A percentile compares a stretch with the other conserved stretches of the same genome.
phyloP scores from a whole-genome alignment of 2,329 filamentous ascomycete genomes.

The Penicillium sp. region DNA sequence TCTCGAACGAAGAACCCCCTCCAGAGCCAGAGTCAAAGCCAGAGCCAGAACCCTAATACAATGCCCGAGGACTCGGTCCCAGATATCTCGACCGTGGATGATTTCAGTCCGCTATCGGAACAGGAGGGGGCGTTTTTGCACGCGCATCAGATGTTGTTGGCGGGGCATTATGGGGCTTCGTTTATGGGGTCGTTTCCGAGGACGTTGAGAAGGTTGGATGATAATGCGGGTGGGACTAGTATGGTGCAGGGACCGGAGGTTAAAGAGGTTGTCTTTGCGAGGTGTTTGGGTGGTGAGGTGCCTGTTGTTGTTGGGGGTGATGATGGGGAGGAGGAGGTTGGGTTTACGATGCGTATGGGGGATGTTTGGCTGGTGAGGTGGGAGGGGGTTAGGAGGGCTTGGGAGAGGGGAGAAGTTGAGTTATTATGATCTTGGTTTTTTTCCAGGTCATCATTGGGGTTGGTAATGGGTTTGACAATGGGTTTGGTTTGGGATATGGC shows the following conservation, averaged over 20 bases:
- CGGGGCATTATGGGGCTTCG: conserved; percentile 76
- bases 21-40: conserved; percentile 15
- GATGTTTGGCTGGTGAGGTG: conserved; percentile 66
- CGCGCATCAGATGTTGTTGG: conserved; percentile 76
- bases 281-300: conserved; percentile 50
- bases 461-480: neutral
- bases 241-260: conserved; percentile 89
- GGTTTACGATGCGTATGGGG: conserved; percentile 48
- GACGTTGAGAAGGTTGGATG: conserved; percentile 76
- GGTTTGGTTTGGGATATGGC: neutral
- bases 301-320: conserved; percentile 35
- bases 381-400: conserved; percentile 63
- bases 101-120: conserved; percentile 61
- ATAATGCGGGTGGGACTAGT: conserved; percentile 78
- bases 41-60: conserved; percentile 3
- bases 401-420: conserved; percentile 42
- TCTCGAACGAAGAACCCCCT: conserved; percentile 13
- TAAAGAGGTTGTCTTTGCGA: conserved; percentile 77
- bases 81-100: conserved; percentile 31
- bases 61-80: conserved; percentile 30
- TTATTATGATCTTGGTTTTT: conserved; percentile 31
- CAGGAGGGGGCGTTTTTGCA: conserved; percentile 78
- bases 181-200: conserved; percentile 80
- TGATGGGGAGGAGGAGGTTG: conserved; percentile 29
- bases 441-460: neutral